Base-by-base conservation (phyloP, 1,139 yeast species). In the Eremothecium coryli region DNA sequence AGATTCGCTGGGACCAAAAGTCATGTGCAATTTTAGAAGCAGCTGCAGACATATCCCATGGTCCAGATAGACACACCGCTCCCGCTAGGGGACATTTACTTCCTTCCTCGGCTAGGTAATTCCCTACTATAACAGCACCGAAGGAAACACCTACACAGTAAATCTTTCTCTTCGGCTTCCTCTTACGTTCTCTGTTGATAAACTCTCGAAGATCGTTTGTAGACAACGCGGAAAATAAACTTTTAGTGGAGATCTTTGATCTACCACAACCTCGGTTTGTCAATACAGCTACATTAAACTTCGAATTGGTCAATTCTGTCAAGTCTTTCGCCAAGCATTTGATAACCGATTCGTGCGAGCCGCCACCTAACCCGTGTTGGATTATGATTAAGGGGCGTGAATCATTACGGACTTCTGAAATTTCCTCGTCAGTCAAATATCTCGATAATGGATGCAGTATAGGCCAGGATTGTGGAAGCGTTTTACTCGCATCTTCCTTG, bases 241-340 rank as follows among this genome's bases (percentile, higher is more conserved):
- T 70, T 2, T 82, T 88, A 6, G 84, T 76, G 7, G 93, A 73
- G 45, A 88, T 64, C 49, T 76, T 76, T 6, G 94, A 75, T 47
- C 93, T 70, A 29, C 93, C 82, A 60, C 96, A 88, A 4, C 96
- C 96, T 47, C 97, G 68, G 13, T 82, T 68, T 54, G 84, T 85
- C 41, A 82, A 59, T 10, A 86, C 95, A 20, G 76, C 82, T 11
- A 76, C 71, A 43, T 82, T 93, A 64, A 75, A 73, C 15, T 46
- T 52, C 4, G 45, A 46, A 5, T 53, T 49, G n/a, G 48, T 45
- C 8, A 39, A 42, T 8, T 44, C 39, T 17, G 54, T 48, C 22
- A 62, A 40, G n/a, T 50, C 48, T 16, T 53, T 50, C 3, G 64
- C 54, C 37, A 78, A 55, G 39, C 88, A 76, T 40, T 95, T 72